Evolutionary conservation across 1,139 yeast species (phyloP).

Genomic region (Yamadazyma atlantica): DNA sequence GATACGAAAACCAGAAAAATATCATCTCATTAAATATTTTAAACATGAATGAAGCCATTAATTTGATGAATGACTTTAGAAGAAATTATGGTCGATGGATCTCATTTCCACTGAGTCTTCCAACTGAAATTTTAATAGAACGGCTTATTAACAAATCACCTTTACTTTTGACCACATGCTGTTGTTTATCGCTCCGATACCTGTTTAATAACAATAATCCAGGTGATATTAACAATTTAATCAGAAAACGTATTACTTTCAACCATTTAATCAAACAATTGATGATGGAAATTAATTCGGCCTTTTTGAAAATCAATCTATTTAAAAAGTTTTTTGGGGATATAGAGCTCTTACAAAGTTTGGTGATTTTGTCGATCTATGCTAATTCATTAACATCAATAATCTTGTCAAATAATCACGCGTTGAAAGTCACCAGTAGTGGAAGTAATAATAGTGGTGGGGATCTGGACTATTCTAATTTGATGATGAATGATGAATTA

Average conservation of each 20-base stretch:
- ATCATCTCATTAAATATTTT: slow-evolving; percentile 48
- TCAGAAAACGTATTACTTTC: slow-evolving; percentile 22
- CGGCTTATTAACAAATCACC: slow-evolving; percentile 56
- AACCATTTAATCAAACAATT: slow-evolving; percentile 29
- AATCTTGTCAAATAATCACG: slow-evolving; percentile 20
- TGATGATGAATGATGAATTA: slow-evolving; percentile 3
- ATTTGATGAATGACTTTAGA: slow-evolving; percentile 57
- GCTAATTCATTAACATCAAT: slow-evolving; percentile 58
- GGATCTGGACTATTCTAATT: slow-evolving; percentile 16
- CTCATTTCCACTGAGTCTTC: slow-evolving; percentile 58
- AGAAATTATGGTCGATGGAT: slow-evolving; percentile 78
- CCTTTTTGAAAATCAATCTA: slow-evolving; percentile 28
- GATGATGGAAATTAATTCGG: slow-evolving; percentile 42
- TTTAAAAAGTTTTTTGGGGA: slow-evolving; percentile 25
- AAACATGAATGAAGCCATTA: slow-evolving; percentile 47
- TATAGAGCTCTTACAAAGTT: slow-evolving; percentile 64
- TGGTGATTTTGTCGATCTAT: slow-evolving; percentile 62
- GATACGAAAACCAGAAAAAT: slow-evolving; percentile 3
- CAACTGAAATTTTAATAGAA: slow-evolving; percentile 52
- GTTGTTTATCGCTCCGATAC: slow-evolving; percentile 59
- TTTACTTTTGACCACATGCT: slow-evolving; percentile 63
- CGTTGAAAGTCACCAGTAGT: slow-evolving; percentile 8
- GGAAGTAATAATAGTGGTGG: slow-evolving; percentile 9
- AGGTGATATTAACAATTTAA: slow-evolving; percentile 21
- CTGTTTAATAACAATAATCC: slow-evolving; percentile 27